phyloP scores from a whole-genome alignment of 108 stramenopile species.

The Skeletonema menzelii region DNA sequence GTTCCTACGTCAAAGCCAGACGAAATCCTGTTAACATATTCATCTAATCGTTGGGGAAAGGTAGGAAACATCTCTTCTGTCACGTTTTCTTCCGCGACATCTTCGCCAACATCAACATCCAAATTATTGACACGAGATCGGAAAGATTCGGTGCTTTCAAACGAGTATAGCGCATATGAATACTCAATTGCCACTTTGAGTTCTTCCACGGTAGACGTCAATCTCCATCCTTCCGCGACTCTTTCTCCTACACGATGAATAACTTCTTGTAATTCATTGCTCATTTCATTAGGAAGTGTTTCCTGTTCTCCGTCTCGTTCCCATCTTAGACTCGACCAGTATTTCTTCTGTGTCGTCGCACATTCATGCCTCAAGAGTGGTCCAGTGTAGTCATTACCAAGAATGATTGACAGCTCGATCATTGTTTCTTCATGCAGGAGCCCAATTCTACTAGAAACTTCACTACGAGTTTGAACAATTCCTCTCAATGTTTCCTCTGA shows the following conservation, averaged over 20 bases:
- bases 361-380: constrained; percentile 32
- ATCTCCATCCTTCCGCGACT: constrained; percentile 17
- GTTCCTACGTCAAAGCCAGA: neutral
- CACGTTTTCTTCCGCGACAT: neutral
- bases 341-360: constrained; percentile 13
- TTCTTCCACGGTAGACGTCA: constrained; percentile 21
- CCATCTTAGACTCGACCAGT: constrained; percentile 34
- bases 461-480: constrained; percentile 15
- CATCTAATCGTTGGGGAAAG: constrained; percentile 19
- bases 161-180: constrained; percentile 35
- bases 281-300: constrained; percentile 16
- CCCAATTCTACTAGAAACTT: constrained; percentile 44
- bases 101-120: neutral
- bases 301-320: constrained; percentile 7
- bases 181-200: constrained; percentile 26
- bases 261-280: constrained; percentile 3
- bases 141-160: constrained; percentile 19
- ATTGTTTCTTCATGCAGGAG: constrained; percentile 43
- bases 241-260: constrained; percentile 23
- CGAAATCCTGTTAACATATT: constrained; percentile 6
- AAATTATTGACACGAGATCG: neutral
- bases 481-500: neutral
- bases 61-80: constrained; percentile 1
- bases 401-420: constrained; percentile 61
- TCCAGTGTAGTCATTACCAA: constrained; percentile 72